phyloP scores from a whole-genome alignment of 805 yeast species.

The Candida stauntonica region DNA sequence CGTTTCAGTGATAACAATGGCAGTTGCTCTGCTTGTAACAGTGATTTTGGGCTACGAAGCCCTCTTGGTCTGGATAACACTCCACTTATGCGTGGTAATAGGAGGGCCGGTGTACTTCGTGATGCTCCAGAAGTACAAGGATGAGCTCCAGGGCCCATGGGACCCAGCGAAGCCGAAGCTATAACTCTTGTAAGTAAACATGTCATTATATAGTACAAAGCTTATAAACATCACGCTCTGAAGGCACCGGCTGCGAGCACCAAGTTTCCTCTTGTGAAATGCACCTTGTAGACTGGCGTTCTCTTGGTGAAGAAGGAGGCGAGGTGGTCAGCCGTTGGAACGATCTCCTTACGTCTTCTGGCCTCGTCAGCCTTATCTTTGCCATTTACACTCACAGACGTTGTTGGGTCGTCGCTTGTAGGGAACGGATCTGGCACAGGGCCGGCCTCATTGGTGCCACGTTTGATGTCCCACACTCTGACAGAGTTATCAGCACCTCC shows the following conservation, averaged over 20 bases:
- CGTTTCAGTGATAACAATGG: constrained; percentile 8
- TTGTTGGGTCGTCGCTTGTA: constrained; percentile 19
- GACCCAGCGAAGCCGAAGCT: constrained; percentile 73
- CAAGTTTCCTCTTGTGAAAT: constrained; percentile 84
- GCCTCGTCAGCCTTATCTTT: constrained; percentile 40
- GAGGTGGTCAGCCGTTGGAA: constrained; percentile 87
- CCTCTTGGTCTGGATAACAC: constrained; percentile 44
- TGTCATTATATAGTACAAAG: constrained; percentile 2
- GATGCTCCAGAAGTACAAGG: constrained; percentile 71
- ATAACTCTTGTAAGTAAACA: background rate
- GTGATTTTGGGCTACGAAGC: constrained; percentile 38
- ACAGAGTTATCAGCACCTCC: constrained; percentile 92
- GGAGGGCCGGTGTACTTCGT: constrained; percentile 69
- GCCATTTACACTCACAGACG: constrained; percentile 22
- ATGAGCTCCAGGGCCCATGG: constrained; percentile 91
- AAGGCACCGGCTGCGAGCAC: constrained; percentile 94
- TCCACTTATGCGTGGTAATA: constrained; percentile 45
- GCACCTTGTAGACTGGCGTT: constrained; percentile 91
- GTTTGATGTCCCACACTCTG: constrained; percentile 92
- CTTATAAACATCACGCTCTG: too few species aligned
- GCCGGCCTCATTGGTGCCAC: constrained; percentile 75
- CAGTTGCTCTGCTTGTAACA: constrained; percentile 32
- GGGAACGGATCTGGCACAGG: constrained; percentile 71
- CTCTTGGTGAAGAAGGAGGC: constrained; percentile 91
- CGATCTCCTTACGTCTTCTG: constrained; percentile 59